Base-by-base conservation (phyloP, 2,329 filamentous ascomycete genomes). In the Fusarium sp. region DNA sequence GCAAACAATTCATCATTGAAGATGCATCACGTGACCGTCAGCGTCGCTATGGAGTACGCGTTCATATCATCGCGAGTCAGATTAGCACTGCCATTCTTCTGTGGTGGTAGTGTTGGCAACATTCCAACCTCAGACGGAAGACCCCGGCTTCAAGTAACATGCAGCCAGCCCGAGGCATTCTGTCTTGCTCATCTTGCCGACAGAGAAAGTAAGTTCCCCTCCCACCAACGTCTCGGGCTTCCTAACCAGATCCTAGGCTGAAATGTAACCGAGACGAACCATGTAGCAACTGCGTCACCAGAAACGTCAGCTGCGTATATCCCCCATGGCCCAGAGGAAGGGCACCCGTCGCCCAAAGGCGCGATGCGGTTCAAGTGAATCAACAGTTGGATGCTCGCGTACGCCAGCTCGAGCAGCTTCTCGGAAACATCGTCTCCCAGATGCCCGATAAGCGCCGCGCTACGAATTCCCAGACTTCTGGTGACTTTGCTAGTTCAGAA, bases 201-300 rank as follows among this genome's bases (percentile, higher is more conserved):
- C 56, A 58, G 22, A 58, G 56, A 58, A 58, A 58, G 56, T 29
- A 27, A 10, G 56, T 29, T 1, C 20, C 6, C 27, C 18, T 31
- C 10, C 5, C 20, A 36, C 13, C 54, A 35, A 16, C 31, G 18
- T 13, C 31, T 57, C 2, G 20, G n/a, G 3, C 22, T 18, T 36
- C 2, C 54, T 57, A 4, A 57, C 33, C 20, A 57, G 20, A 36
- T 4, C 10, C 11, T 33, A 40, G 69, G 7, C 22, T 76, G 2
- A 77, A 75, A 67, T 76, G 74, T 45, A 66, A 76, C 35, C 74
- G 74, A 4, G 68, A 73, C 33, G 74, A 76, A 27, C 74, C 71
- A 2, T 76, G 71, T 10, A 73, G 71, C 31, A 76, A 76, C 33
- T 75, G 74, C 1, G 50, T 77, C 2, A 36, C 74, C 1, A 70